phyloP scores from a whole-genome alignment of 2,329 filamentous ascomycete species.

The Chaetomium globosum region DNA sequence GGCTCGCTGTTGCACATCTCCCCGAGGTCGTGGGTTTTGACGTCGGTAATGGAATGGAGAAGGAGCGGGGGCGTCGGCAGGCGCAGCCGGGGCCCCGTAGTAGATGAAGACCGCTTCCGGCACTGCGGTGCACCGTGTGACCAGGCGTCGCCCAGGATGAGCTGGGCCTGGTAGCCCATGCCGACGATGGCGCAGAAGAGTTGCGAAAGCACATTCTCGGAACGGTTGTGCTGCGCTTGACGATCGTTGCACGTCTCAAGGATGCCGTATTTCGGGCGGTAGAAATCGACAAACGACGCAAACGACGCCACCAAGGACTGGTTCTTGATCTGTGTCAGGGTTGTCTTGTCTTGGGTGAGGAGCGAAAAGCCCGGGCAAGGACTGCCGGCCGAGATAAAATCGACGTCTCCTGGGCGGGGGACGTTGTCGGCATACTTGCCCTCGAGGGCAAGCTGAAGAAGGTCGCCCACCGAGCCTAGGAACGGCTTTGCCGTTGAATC shows the following conservation, averaged over 20 bases:
- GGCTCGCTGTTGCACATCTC: constrained; percentile 59
- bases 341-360: constrained; percentile 62
- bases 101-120: constrained; percentile 70
- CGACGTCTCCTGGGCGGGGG: constrained; percentile 63
- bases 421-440: constrained; percentile 53
- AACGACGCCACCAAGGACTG: constrained; percentile 78
- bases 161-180: constrained; percentile 73
- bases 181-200: constrained; percentile 73
- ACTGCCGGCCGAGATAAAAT: constrained; percentile 71
- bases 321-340: constrained; percentile 63
- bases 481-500: constrained; percentile 56
- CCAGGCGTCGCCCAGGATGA: constrained; percentile 70
- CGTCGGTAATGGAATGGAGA: constrained; percentile 64
- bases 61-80: constrained; percentile 59
- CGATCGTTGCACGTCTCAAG: constrained; percentile 75
- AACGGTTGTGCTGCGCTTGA: constrained; percentile 48
- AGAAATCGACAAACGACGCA: constrained; percentile 72
- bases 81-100: constrained; percentile 66
- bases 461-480: constrained; percentile 72
- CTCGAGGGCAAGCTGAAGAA: constrained; percentile 58
- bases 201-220: constrained; percentile 70
- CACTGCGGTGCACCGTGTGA: constrained; percentile 67
- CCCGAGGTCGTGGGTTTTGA: constrained; percentile 52
- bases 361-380: constrained; percentile 77
- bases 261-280: constrained; percentile 72